phyloP scores from a whole-genome alignment of 140 eudicot genomes.

The Cichorium intybus region DNA sequence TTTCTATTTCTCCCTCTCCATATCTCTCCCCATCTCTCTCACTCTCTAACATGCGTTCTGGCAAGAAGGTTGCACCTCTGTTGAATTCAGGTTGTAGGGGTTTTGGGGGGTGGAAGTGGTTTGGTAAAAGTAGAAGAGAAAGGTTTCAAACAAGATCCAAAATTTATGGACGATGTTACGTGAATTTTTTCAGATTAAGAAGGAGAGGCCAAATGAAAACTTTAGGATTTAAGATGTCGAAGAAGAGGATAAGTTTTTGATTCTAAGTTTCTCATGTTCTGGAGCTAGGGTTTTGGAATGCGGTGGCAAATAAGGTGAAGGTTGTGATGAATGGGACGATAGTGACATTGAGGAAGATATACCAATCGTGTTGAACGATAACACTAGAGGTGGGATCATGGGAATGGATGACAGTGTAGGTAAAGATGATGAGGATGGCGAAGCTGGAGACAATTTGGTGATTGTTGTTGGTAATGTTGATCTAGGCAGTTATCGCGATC shows the following conservation, averaged over 20 bases:
- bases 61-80: slow-evolving; percentile 15
- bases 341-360: slow-evolving; percentile 98
- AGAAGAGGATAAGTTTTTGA: slow-evolving; percentile 35
- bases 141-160: slow-evolving; percentile 34
- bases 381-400: slow-evolving; percentile 59
- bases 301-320: slow-evolving; percentile 28
- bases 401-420: slow-evolving; percentile 54
- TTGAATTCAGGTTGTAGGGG: slow-evolving; percentile 41
- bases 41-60: too few species aligned
- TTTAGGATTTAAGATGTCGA: slow-evolving; percentile 30
- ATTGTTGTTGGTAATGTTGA: slow-evolving; percentile 58
- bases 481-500: too few species aligned
- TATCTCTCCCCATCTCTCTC: too few species aligned
- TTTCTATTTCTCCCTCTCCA: too few species aligned
- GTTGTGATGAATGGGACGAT: slow-evolving; percentile 70
- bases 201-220: slow-evolving; percentile 15
- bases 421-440: slow-evolving; percentile 61
- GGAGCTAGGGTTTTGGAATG: slow-evolving; percentile 34
- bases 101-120: slow-evolving; percentile 37
- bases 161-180: slow-evolving; percentile 31
- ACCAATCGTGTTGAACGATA: slow-evolving; percentile 91
- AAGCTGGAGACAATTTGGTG: slow-evolving; percentile 63
- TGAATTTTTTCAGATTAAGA: slow-evolving; percentile 23
- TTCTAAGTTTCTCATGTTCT: slow-evolving; percentile 57
- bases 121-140: slow-evolving; percentile 27